Percentiles rank a stretch among this genome's conserved stretches.
These are phyloP conservation scores for Penicillium daleae DNA, from an alignment of 495 filamentous ascomycete genomes.

Conservation along the genomic window DNA sequence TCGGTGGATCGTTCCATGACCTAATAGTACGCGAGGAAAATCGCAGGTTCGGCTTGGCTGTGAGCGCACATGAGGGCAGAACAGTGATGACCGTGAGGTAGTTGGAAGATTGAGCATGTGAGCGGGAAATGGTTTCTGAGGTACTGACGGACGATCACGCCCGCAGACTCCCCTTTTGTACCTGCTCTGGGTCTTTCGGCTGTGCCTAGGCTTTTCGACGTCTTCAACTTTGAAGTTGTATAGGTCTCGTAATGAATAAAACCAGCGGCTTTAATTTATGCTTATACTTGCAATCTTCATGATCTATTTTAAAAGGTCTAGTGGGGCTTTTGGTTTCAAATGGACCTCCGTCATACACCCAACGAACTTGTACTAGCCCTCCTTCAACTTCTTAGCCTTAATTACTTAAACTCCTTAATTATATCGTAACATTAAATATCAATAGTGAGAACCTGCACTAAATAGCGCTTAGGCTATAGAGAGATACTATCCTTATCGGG, in stretches of 20 bases:
- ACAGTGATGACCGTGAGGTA: not conserved
- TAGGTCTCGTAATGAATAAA: too few relatives aligned
- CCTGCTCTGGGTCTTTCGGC: not conserved
- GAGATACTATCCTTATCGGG: too few relatives aligned
- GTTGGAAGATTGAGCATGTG: slow-evolving; percentile 1
- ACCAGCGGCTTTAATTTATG: not conserved
- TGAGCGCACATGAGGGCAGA: not conserved
- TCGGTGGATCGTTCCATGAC: not conserved
- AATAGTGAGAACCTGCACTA: too few relatives aligned
- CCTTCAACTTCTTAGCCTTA: too few relatives aligned
- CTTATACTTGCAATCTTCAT: not conserved
- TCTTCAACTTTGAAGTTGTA: too few relatives aligned
- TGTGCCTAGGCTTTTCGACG: not conserved
- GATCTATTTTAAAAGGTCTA: not conserved
- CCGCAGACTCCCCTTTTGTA: not conserved
- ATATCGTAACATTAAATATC: too few relatives aligned
- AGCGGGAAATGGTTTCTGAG: slow-evolving; percentile 2
- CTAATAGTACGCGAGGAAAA: not conserved
- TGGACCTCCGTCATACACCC: not conserved
- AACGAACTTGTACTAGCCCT: too few relatives aligned
- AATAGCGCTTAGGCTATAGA: too few relatives aligned
- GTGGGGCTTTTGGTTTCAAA: not conserved
- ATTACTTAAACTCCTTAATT: too few relatives aligned
- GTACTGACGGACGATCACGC: not conserved
- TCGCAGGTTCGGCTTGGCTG: slow-evolving; percentile 5